These are phyloP conservation scores for Tulasnella sp. DNA, from an alignment of 768 basidiomycete genomes.

Conservation along the genomic window DNA sequence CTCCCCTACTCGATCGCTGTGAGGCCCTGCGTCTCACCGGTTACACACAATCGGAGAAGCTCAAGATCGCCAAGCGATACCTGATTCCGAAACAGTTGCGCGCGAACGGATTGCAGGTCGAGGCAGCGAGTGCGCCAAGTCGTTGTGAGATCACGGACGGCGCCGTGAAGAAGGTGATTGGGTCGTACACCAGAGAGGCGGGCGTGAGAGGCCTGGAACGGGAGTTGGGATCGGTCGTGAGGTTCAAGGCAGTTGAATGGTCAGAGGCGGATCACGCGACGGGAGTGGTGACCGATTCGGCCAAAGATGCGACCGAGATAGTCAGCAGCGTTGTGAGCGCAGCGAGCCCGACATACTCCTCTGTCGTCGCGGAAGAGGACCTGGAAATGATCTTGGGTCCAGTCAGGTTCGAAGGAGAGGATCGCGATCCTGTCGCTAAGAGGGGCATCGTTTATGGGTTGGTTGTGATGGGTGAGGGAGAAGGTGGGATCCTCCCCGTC, in stretches of 20 bases:
- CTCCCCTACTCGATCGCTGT: slow-evolving; percentile 80
- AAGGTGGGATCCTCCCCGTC: slow-evolving; percentile 75
- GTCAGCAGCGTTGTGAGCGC: slow-evolving; percentile 17
- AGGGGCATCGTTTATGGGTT: slow-evolving; percentile 76
- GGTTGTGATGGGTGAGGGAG: slow-evolving; percentile 80
- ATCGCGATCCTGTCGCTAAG: slow-evolving; percentile 60
- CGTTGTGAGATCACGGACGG: slow-evolving; percentile 60
- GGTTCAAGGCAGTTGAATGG: slow-evolving; percentile 89
- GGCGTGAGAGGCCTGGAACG: slow-evolving; percentile 88
- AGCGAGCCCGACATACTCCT: slow-evolving; percentile 38
- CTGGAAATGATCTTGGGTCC: slow-evolving; percentile 79
- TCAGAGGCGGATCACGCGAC: slow-evolving; percentile 38
- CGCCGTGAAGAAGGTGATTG: slow-evolving; percentile 60
- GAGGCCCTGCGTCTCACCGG: slow-evolving; percentile 76
- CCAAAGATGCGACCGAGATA: slow-evolving; percentile 8
- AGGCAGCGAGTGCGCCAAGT: slow-evolving; percentile 26
- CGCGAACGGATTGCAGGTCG: slow-evolving; percentile 55
- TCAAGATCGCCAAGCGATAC: slow-evolving; percentile 78
- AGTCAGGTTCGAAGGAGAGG: slow-evolving; percentile 58
- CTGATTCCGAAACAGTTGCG: slow-evolving; percentile 79
- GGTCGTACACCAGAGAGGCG: slow-evolving; percentile 79
- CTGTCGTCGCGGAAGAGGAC: slow-evolving; percentile 53
- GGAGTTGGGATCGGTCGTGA: slow-evolving; percentile 76
- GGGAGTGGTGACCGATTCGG: slow-evolving; percentile 25
- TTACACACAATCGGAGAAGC: slow-evolving; percentile 85